Evolutionary conservation across 108 stramenopile genomes (phyloP), one percentile per base, ranked within the genome.

Genomic region (Cyclotella choctawhatcheeana): DNA sequence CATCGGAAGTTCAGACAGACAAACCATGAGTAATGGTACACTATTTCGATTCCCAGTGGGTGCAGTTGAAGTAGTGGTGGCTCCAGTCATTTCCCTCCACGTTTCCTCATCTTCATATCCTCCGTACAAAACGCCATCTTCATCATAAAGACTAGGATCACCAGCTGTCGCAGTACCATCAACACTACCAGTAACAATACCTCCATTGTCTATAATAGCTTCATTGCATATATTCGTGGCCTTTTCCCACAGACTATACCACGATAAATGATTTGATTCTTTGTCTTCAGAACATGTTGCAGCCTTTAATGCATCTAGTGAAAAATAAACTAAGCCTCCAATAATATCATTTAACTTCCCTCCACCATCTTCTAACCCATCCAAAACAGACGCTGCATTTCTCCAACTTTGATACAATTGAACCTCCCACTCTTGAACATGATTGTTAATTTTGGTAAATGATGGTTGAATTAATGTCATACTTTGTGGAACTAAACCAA

Each of bases 61-160:
- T 18, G 61, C 55, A 27, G 44, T 37, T 21, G 29, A 47, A 53
- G 37, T 18, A 7, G 35, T 29, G 22, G 20, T 17, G 62, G 53
- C 55, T 52, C 77, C 62, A 33, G 52, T 62, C 67, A 89, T 86
- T 63, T 86, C 89, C 61, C 83, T 79, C 85, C 82, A 86, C 12
- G 89, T 92, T 47, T 81, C 93, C 73, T 92, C 88, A 24, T 94
- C 93, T 74, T 94, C 89, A 51, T 91, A 94, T 3, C 90, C 93
- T 25, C 89, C 89, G 50, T 79, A 91, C 0, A 79, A 80, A 45
- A 86, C 82, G 10, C 73, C 74, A 44, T 83, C 72, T 62, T 85
- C 80, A 22, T 73, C 71, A 22, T 69, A 64, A 18, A 71, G 67
- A 64, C 43, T 69, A 34, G 71, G 72, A 56, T 73, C 29, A 31